Evolutionary conservation across 192 early-diverging fungal species (phyloP), one percentile per base, ranked within the genome.

Genomic region (Nowakowskiella sp.): DNA sequence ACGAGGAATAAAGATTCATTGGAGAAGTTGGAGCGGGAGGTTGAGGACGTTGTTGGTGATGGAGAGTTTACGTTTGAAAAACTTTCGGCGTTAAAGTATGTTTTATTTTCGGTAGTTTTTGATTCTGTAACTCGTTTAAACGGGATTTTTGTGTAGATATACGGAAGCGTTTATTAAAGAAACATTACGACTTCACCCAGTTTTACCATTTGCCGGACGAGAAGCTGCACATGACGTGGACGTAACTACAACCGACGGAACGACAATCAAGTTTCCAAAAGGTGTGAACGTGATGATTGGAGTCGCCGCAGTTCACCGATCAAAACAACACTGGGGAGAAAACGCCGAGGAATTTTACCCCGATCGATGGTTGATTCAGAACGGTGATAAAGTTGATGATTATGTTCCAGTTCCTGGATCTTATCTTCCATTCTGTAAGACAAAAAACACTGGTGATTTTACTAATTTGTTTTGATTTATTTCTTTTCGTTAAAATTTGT

Each of bases 91-190:
- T 30, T 62, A 34, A 30, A 27, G 23, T 62, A 62, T 62, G 16
- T 53, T 58, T 8, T 25, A 29, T n/a, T n/a, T n/a, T n/a, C n/a
- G n/a, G n/a, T n/a, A n/a, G n/a, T n/a, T n/a, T n/a, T n/a, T n/a
- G n/a, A n/a, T n/a, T n/a, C n/a, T n/a, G n/a, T n/a, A n/a, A n/a
- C n/a, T n/a, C n/a, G n/a, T n/a, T n/a, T n/a, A n/a, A n/a, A n/a
- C n/a, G n/a, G n/a, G n/a, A n/a, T n/a, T n/a, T n/a, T n/a, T n/a
- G n/a, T n/a, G n/a, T n/a, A n/a, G n/a, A n/a, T n/a, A n/a, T n/a
- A n/a, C 76, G n/a, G 77, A 73, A 22, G 72, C 77, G 0, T 64
- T 76, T 10, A 65, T 81, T 42, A 53, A 78, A 7, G 81, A 82
- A 47, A 73, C 72, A 16, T 51, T 74, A 39, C 62, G 76, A 21